Evolutionary conservation across 805 yeast genomes (phyloP).

Genomic region (Wilhelminamyces savonicus): DNA sequence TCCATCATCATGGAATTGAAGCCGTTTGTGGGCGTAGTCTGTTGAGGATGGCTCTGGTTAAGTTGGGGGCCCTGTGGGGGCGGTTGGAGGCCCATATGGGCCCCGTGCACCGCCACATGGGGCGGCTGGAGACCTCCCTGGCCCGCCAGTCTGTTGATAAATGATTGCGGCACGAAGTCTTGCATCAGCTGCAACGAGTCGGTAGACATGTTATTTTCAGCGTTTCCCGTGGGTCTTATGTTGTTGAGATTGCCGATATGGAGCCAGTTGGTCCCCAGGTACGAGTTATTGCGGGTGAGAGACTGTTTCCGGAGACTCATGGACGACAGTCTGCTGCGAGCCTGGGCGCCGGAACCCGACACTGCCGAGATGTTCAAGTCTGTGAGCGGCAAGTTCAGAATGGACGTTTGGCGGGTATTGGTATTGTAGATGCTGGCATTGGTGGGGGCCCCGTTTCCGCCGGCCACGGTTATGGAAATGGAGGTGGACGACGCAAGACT

Average conservation of each 20-base stretch:
- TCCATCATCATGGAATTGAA: constrained; percentile 36
- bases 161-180: constrained; percentile 37
- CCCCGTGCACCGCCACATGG: too few species aligned
- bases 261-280: constrained; percentile 31
- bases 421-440: constrained; percentile 3
- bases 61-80: too few species aligned
- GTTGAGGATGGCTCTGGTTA: too few species aligned
- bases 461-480: constrained; percentile 13
- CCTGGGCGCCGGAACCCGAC: constrained; percentile 7
- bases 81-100: too few species aligned
- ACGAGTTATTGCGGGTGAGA: constrained; percentile 36
- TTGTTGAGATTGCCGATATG: constrained; percentile 38
- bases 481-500: constrained; percentile 19
- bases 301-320: constrained; percentile 37
- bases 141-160: constrained; percentile 26
- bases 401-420: constrained; percentile 27
- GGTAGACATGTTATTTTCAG: constrained; percentile 22
- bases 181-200: constrained; percentile 40
- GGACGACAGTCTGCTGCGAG: constrained; percentile 31
- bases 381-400: constrained; percentile 34
- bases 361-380: constrained; percentile 27
- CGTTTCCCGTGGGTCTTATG: constrained; percentile 19
- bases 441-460: constrained; percentile 6
- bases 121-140: constrained; percentile 2
- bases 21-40: constrained; percentile 7